Evolutionary conservation across 495 filamentous ascomycete species (phyloP).

Genomic region (Aspergillus avenaceus): DNA sequence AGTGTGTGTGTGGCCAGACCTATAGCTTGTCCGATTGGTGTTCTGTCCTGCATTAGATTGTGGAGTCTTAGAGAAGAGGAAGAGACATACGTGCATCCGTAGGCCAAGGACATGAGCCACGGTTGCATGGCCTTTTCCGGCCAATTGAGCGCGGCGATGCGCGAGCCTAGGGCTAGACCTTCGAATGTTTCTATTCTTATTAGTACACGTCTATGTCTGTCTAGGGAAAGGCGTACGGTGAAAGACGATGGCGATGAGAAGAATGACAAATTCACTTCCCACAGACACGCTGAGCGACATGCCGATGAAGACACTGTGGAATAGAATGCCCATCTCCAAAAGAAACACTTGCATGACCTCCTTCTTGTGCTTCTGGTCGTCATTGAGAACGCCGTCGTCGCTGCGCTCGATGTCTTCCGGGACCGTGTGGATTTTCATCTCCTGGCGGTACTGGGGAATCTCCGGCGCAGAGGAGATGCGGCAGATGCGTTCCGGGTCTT

Average conservation of each 20-base stretch:
- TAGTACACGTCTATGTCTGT: background rate
- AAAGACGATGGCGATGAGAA: constrained; percentile 69
- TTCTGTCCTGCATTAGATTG: constrained; percentile 48
- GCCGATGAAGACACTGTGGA: constrained; percentile 78
- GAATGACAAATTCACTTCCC: constrained; percentile 65
- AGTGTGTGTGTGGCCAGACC: constrained; percentile 58
- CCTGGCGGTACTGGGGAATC: constrained; percentile 1
- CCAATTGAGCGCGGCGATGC: constrained; percentile 58
- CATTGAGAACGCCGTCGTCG: constrained; percentile 7
- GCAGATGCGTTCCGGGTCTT: constrained; percentile 20
- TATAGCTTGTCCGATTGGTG: constrained; percentile 78
- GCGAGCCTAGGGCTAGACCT: constrained; percentile 64
- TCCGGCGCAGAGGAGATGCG: constrained; percentile 26
- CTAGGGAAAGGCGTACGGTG: constrained; percentile 48
- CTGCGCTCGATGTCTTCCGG: constrained; percentile 19
- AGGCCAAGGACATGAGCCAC: constrained; percentile 69
- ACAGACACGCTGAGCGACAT: constrained; percentile 74
- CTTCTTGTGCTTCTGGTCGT: constrained; percentile 28
- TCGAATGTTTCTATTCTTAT: constrained; percentile 52
- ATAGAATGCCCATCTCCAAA: constrained; percentile 75
- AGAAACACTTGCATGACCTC: constrained; percentile 61
- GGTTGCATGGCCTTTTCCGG: constrained; percentile 43
- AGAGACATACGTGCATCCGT: constrained; percentile 49
- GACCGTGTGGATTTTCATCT: constrained; percentile 10
- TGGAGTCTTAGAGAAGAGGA: background rate